Percentiles rank a stretch among this genome's conserved stretches.
These are phyloP conservation scores for Citrus mangshanensis DNA, from an alignment of 345 rosid genomes.

Conservation along the genomic window DNA sequence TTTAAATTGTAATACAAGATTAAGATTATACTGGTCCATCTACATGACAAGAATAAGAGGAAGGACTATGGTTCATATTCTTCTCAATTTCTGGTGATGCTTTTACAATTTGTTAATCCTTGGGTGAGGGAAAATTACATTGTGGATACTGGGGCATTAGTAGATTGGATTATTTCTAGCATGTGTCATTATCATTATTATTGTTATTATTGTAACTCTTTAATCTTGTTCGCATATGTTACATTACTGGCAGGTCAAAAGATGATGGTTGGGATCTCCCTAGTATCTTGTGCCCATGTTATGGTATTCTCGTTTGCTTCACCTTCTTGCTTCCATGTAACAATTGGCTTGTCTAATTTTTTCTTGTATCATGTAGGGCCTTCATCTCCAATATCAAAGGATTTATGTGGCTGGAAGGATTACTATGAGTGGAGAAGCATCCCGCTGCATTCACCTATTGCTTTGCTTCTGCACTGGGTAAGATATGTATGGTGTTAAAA, in stretches of 20 bases:
- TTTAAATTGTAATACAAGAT: neutral
- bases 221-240: neutral
- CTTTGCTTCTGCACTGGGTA: conserved; percentile 97
- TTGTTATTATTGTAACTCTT: too few relatives aligned
- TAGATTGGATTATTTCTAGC: neutral
- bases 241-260: conserved; percentile 29
- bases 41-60: neutral
- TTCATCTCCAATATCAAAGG: conserved; percentile 29
- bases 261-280: conserved; percentile 61
- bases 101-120: neutral
- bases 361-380: conserved; percentile 46
- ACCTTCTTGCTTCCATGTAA: neutral
- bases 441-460: conserved; percentile 73
- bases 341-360: conserved; percentile 8
- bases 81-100: neutral
- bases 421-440: conserved; percentile 82
- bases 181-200: neutral
- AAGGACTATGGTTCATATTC: neutral
- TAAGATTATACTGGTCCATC: neutral
- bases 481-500: conserved; percentile 5
- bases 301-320: conserved; percentile 38
- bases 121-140: neutral
- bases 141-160: neutral
- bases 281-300: conserved; percentile 64
- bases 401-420: conserved; percentile 55